phyloP scores from a whole-genome alignment of 257 asterid species.

The Gentiana straminea region DNA sequence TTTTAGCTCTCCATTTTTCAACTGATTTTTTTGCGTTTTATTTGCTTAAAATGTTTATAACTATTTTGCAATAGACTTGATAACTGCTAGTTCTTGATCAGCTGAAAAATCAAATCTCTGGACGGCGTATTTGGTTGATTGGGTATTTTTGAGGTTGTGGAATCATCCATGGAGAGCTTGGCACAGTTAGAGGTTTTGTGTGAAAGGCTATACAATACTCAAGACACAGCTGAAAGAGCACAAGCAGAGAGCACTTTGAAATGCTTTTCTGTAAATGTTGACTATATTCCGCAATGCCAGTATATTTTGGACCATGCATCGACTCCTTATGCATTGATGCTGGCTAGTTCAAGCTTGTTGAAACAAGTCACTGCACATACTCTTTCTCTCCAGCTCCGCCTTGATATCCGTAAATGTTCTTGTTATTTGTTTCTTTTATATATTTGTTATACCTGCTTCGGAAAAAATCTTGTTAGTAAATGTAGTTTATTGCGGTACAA shows the following conservation, averaged over 20 bases:
- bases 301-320: conserved; percentile 93
- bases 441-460: too few species aligned
- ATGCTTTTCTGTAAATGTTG: conserved; percentile 85
- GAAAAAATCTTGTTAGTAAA: too few species aligned
- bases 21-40: not conserved
- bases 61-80: conserved; percentile 3
- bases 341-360: conserved; percentile 99
- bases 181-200: conserved; percentile 92
- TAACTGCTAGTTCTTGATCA: conserved; percentile 12
- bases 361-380: conserved; percentile 97
- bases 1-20: not conserved
- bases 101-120: conserved; percentile 8
- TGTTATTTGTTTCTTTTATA: too few species aligned
- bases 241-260: conserved; percentile 97
- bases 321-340: conserved; percentile 96
- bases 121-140: conserved; percentile 7
- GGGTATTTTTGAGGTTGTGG: not conserved
- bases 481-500: too few species aligned
- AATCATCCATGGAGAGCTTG: conserved; percentile 92
- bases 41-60: not conserved
- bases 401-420: conserved; percentile 67
- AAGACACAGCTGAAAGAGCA: conserved; percentile 85
- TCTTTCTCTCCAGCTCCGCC: conserved; percentile 93
- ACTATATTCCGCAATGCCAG: conserved; percentile 94
- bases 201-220: conserved; percentile 93